These are phyloP conservation scores for Pouteria campechiana DNA, from an alignment of 179 eudicot species.

Conservation along the genomic window DNA sequence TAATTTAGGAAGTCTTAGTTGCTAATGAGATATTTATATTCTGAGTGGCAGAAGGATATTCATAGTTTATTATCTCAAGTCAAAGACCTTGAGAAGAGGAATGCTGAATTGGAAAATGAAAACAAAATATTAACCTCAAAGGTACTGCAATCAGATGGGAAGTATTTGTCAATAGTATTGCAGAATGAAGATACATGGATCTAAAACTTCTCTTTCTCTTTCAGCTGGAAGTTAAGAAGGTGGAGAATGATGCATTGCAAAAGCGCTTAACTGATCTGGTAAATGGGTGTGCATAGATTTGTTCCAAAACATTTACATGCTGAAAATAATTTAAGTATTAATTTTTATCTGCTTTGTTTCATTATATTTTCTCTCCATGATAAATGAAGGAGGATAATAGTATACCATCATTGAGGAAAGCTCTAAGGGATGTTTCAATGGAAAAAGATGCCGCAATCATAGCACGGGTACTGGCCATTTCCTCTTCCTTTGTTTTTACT, in stretches of 20 bases:
- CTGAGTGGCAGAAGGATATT: conserved; percentile 50
- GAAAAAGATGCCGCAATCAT: conserved; percentile 99
- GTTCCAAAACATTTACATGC: no score
- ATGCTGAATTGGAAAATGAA: conserved; percentile 57
- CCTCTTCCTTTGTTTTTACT: not conserved
- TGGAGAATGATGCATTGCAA: conserved; percentile 44
- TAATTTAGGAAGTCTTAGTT: no score
- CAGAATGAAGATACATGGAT: no score
- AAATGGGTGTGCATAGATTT: conserved; percentile 6
- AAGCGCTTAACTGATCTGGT: conserved; percentile 75
- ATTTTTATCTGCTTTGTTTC: no score
- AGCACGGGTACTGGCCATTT: conserved; percentile 48
- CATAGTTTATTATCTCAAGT: conserved; percentile 79
- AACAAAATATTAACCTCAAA: conserved; percentile 40
- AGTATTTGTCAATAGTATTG: not conserved
- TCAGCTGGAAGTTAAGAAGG: conserved; percentile 59
- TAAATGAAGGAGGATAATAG: conserved; percentile 60
- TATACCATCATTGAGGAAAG: conserved; percentile 82
- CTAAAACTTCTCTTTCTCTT: conserved; percentile 7
- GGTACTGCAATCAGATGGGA: conserved; percentile 18
- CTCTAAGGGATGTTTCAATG: conserved; percentile 93
- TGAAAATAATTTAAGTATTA: no score
- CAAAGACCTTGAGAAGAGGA: conserved; percentile 62
- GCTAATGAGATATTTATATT: not conserved
- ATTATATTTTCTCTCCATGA: not conserved